Percentiles rank a stretch among this genome's conserved stretches.
These are phyloP conservation scores for Lodderomyces orthopsilosis DNA, from an alignment of 1,139 yeast genomes.

Conservation along the genomic window DNA sequence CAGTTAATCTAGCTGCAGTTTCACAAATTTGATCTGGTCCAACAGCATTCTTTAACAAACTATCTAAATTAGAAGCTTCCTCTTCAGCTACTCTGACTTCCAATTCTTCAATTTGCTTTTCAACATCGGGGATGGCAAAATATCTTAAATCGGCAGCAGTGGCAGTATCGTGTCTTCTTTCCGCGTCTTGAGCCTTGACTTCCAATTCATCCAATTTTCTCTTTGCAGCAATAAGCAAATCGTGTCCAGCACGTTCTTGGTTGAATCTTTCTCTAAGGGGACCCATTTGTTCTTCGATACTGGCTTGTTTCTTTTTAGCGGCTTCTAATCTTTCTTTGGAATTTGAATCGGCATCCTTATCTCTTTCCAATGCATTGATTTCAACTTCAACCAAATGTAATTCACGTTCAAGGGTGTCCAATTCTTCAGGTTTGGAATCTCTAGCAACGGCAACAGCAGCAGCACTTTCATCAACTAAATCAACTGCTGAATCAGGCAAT, in stretches of 20 bases:
- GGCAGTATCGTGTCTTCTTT: conserved; percentile 91
- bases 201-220: conserved; percentile 90
- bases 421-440: conserved; percentile 96
- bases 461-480: conserved; percentile 92
- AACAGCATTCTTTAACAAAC: conserved; percentile 83
- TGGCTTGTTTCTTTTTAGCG: conserved; percentile 79
- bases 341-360: conserved; percentile 80
- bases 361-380: conserved; percentile 95
- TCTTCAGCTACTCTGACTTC: conserved; percentile 78
- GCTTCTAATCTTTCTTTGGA: conserved; percentile 82
- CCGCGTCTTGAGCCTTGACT: conserved; percentile 92
- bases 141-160: conserved; percentile 94
- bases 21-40: conserved; percentile 93
- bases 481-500: conserved; percentile 97
- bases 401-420: conserved; percentile 90
- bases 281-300: conserved; percentile 75
- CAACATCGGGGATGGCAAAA: conserved; percentile 94
- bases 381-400: conserved; percentile 90
- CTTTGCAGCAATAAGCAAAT: conserved; percentile 83
- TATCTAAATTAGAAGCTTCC: conserved; percentile 57
- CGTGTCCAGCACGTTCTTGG: conserved; percentile 90
- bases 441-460: conserved; percentile 98
- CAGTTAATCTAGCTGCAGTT: conserved; percentile 95
- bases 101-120: conserved; percentile 68
- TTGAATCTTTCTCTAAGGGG: conserved; percentile 85